Percentiles rank a stretch among this genome's conserved stretches.
These are phyloP conservation scores for Pseudogymnoascus sp. DNA, from an alignment of 2,329 filamentous ascomycete species.

Conservation along the genomic window DNA sequence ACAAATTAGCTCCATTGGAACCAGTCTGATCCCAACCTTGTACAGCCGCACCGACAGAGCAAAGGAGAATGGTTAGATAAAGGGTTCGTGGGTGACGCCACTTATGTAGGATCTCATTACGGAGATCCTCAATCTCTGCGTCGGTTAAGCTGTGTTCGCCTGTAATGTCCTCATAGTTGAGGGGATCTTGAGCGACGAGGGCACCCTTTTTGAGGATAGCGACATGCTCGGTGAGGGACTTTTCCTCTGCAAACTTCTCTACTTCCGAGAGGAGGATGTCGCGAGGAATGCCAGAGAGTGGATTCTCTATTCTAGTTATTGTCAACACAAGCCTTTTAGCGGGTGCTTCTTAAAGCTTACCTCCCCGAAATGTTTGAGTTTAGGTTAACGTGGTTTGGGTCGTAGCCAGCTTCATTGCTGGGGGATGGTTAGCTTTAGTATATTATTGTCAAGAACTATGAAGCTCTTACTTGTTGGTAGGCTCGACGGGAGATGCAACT, in stretches of 20 bases:
- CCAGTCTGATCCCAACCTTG: conserved; percentile 42
- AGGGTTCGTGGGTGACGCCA: conserved; percentile 57
- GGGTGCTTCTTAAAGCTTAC: neutral
- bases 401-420: conserved; percentile 1
- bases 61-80: conserved; percentile 60
- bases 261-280: conserved; percentile 46
- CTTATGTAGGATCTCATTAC: conserved; percentile 57
- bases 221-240: conserved; percentile 51
- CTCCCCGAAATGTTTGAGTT: conserved; percentile 1
- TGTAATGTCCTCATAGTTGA: conserved; percentile 51
- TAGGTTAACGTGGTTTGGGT: neutral
- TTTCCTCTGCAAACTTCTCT: conserved; percentile 52
- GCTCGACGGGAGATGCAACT: neutral
- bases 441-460: neutral
- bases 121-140: conserved; percentile 51
- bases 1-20: conserved; percentile 42
- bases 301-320: conserved; percentile 43
- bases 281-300: conserved; percentile 46
- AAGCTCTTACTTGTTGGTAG: neutral
- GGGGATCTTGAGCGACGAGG: conserved; percentile 64
- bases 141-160: conserved; percentile 51
- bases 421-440: neutral
- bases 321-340: conserved; percentile 10
- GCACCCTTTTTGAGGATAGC: conserved; percentile 60
- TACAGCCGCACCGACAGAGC: conserved; percentile 63